Percentiles rank a stretch among this genome's conserved stretches.
These are phyloP conservation scores for Beauveria varroae DNA, from an alignment of 2,329 filamentous ascomycete genomes.

Conservation along the genomic window DNA sequence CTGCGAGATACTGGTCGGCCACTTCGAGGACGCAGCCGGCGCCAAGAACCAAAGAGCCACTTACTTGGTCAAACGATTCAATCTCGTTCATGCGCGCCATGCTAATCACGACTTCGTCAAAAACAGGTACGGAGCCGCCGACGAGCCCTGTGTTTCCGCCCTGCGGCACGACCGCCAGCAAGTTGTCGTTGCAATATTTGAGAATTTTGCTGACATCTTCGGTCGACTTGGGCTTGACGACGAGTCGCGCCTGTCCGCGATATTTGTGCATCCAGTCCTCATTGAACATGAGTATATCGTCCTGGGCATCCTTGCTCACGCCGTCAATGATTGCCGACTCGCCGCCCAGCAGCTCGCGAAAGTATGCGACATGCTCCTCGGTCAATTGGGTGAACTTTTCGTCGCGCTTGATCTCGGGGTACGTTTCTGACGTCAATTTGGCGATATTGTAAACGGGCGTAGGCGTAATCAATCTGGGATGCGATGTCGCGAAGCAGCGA, in stretches of 20 bases:
- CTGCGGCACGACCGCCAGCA: conserved; percentile 90
- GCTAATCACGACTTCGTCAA: conserved; percentile 95
- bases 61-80: conserved; percentile 85
- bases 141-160: conserved; percentile 96
- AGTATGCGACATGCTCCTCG: conserved; percentile 71
- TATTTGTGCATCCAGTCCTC: conserved; percentile 99
- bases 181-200: conserved; percentile 90
- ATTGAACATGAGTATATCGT: conserved; percentile 89
- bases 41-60: conserved; percentile 82
- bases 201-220: conserved; percentile 87
- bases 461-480: conserved; percentile 20
- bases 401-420: conserved; percentile 77
- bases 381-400: conserved; percentile 66
- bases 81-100: conserved; percentile 87
- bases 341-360: conserved; percentile 71
- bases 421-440: conserved; percentile 79
- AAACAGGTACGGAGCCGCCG: conserved; percentile 90
- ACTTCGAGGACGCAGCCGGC: conserved; percentile 86
- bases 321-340: conserved; percentile 80
- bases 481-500: conserved; percentile 24
- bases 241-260: conserved; percentile 78
- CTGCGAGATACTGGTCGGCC: conserved; percentile 77
- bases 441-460: conserved; percentile 17
- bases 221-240: conserved; percentile 76
- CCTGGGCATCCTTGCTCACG: conserved; percentile 58